Evolutionary conservation across 2,329 filamentous ascomycete genomes (phyloP), one percentile per base, ranked within the genome.

Genomic region (Aspergillus sp.): DNA sequence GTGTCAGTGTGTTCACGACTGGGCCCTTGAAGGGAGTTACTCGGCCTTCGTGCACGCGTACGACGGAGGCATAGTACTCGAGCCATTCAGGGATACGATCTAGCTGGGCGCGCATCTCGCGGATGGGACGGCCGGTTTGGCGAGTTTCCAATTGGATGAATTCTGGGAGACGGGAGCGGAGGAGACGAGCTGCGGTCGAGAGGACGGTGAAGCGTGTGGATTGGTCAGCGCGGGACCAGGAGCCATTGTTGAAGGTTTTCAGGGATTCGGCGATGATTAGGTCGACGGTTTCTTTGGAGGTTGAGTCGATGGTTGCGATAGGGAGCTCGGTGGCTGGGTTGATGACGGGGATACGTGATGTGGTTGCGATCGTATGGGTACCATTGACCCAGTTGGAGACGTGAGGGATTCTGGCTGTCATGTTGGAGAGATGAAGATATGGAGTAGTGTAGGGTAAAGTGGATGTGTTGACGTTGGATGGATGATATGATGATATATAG

Each of bases 41-140:
- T 2, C 85, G 76, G 2, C 87, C 83, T 74, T 90, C 87, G 68
- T 90, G 87, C 1, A 85, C 87, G n/a, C 89, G 84, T 32, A 89
- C 81, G 1, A 90, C 70, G 0, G 87, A 81, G 1, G 88, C 87
- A 68, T 89, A 91, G 76, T 91, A 91, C 61, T 84, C 86, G 75
- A 91, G 87, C 89, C 89, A 91, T 60, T 75, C 74, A 4, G 75
- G 72, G 2, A 78, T 67, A 47, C 86, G 84, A 1, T 87, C 82
- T 0, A 91, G 79, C 70, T 91, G 89, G 1, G 88, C 87, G 52
- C 82, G 81, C 87, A 91, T 90, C 72, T 91, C 89, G 25, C 88
- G 85, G 28, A 89, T 79, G 0, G 85, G 85, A 0, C 89, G 85
- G 2, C 89, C 89, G 0, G 89, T 91, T 72, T 91, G 89, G 36